Percentiles rank a stretch among this genome's conserved stretches.
These are phyloP conservation scores for Verticillium dahliae DNA, from an alignment of 2,329 filamentous ascomycete genomes.

Conservation along the genomic window DNA sequence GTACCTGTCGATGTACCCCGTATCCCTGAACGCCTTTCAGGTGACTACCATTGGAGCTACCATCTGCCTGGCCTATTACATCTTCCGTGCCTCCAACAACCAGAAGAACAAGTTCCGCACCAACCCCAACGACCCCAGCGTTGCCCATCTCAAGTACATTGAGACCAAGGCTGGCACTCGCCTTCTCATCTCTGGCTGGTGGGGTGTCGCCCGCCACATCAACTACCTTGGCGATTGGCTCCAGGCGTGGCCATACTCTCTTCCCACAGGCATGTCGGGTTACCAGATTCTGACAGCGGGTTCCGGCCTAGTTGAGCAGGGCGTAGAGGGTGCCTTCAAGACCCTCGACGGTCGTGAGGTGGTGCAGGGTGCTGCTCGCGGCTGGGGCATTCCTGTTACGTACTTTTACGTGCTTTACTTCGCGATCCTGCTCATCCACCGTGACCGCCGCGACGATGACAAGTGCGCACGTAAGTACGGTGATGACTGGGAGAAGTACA, in stretches of 20 bases:
- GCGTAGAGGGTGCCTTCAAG: slow-evolving; percentile 45
- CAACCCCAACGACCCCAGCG: slow-evolving; percentile 71
- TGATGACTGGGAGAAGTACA: slow-evolving; percentile 86
- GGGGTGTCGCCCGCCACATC: slow-evolving; percentile 86
- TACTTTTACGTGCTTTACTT: slow-evolving; percentile 97
- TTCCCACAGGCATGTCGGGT: slow-evolving; percentile 80
- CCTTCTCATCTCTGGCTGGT: slow-evolving; percentile 83
- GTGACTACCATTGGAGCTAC: slow-evolving; percentile 59
- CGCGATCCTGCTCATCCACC: slow-evolving; percentile 76
- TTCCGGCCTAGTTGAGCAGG: slow-evolving; percentile 35
- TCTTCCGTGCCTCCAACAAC: slow-evolving; percentile 90
- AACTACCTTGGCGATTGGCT: slow-evolving; percentile 96
- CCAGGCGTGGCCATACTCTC: slow-evolving; percentile 83
- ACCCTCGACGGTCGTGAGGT: slow-evolving; percentile 57
- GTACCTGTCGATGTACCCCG: slow-evolving; percentile 77
- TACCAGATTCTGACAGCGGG: slow-evolving; percentile 63
- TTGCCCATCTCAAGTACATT: slow-evolving; percentile 78
- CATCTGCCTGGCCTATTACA: slow-evolving; percentile 70
- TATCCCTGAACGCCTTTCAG: slow-evolving; percentile 66
- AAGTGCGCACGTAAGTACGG: slow-evolving; percentile 92
- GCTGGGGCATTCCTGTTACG: slow-evolving; percentile 81
- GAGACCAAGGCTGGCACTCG: slow-evolving; percentile 76
- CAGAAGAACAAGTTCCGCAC: slow-evolving; percentile 94
- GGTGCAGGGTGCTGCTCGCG: slow-evolving; percentile 64
- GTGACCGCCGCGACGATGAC: slow-evolving; percentile 80